Evolutionary conservation across 768 basidiomycete species (phyloP), one percentile per base, ranked within the genome.

Genomic region (Cystofilobasidium macerans): DNA sequence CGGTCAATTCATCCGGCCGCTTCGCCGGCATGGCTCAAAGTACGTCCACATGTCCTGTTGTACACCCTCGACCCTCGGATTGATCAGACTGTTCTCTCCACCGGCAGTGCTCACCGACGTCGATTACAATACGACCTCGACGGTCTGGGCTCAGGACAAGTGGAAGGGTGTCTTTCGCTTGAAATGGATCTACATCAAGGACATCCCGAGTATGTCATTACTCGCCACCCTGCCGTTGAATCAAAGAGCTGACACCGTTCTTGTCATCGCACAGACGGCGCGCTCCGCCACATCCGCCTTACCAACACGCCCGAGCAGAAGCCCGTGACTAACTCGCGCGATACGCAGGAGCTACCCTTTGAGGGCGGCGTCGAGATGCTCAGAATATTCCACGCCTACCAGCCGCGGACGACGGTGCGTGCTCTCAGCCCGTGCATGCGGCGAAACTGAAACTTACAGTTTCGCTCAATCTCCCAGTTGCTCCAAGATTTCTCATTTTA

Each of bases 111-210:
- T 68, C 26, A 68, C 67, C 14, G 67, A 68, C 24, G 67, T 68
- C 36, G 67, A 68, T 48, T 68, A 68, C 57, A 68, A 63, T 57
- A 68, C 61, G 26, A 68, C 59, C n/a, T 61, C 47, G 69, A 97
- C 87, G 1, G 95, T 99, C 24, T 99, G 95, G 95, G 93, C 93
- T 0, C 93, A 93, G 38, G 93, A 98, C 77, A 99, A 99, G 75
- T 99, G 95, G 95, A 98, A 99, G 77, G 95, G 95, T 28, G 90
- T 98, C 61, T 95, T 99, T 81, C 94, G 93, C 78, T 90, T 99
- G 30, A 83, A 86, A 64, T 98, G 95, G 95, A 85, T 98, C 69
- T 98, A 91, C 74, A 92, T 99, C 64, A 85, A 91, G 65, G 94
- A 97, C 73, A 91, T 77, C 16, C 62, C 67, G 8, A 40, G 66